Evolutionary conservation across 768 basidiomycete genomes (phyloP), one percentile per base, ranked within the genome.

Genomic region (Saitozyma sp.): DNA sequence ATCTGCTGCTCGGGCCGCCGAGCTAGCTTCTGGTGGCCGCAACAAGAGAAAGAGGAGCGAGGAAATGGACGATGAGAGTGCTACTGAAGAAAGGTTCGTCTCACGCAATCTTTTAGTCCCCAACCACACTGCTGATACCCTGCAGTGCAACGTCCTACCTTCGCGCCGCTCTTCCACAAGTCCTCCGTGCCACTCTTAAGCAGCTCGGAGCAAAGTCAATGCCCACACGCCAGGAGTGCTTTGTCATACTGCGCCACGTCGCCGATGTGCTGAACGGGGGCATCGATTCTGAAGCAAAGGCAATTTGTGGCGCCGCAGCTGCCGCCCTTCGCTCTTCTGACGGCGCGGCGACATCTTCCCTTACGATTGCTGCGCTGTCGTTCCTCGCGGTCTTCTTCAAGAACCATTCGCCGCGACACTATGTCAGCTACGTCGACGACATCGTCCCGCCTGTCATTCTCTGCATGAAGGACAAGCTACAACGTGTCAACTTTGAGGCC

Each of bases 331-430:
- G 64, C 9, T 62, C 63, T 42, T 71, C 64, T 50, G 73, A 62
- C 40, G 70, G 66, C 38, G 89, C 89, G 0, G 88, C 89, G 0
- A 88, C 90, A 0, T 89, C 94, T 0, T 84, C 87, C 14, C 82
- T 99, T 40, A 91, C 95, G 65, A 83, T 92, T 57, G 87, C 89
- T 0, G 88, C 88, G 65, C 83, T 98, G 17, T 87, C 89, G 2
- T 97, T 99, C 85, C 85, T 94, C 38, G 84, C 87, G 0, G 82
- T 88, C 1, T 91, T 94, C 81, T 90, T 98, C 80, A 84, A 87
- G 6, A 83, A 88, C 71, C 83, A 94, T 85, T 68, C 79, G 76
- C 85, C 55, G 83, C 76, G 84, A 5, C 82, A 85, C 0, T 93
- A 88, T 74, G 76, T 81, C 0, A 71, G 81, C 20, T 84, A 85